Evolutionary conservation across 441 rosid species (phyloP).

Genomic region (Gossypium schwendimanii): DNA sequence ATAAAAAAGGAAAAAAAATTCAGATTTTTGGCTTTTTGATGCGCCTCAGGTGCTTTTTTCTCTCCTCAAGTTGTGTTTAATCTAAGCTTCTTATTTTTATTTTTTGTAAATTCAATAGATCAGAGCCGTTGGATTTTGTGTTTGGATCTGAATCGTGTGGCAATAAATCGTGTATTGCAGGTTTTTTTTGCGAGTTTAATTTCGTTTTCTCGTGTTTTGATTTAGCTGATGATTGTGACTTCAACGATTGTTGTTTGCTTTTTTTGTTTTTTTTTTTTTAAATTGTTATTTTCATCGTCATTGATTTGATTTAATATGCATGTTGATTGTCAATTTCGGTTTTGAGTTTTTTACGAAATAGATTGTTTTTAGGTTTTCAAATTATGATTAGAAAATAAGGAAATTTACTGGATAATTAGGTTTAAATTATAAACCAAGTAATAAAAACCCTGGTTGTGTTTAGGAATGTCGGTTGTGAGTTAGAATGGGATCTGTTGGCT

Average conservation of each 20-base stretch:
- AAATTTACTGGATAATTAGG: not conserved
- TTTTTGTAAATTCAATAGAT: not conserved
- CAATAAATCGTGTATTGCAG: not conserved
- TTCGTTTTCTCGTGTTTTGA: not conserved
- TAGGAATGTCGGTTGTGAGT: not conserved
- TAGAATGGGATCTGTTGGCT: not conserved
- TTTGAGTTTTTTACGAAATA: not conserved
- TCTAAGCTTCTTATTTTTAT: not conserved
- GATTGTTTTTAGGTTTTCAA: not conserved
- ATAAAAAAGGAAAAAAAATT: not conserved
- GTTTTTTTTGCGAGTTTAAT: not conserved
- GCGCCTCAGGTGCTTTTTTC: constrained; percentile 15
- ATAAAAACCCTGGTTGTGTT: not conserved
- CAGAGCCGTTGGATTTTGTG: constrained; percentile 4
- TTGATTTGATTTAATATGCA: not conserved
- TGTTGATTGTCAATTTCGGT: not conserved
- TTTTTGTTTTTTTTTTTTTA: not conserved
- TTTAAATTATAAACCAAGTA: not conserved
- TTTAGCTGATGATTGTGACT: constrained; percentile 1
- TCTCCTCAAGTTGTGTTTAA: not conserved
- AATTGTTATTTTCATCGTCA: not conserved
- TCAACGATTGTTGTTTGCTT: not conserved
- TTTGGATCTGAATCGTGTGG: not conserved
- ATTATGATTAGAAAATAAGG: not conserved
- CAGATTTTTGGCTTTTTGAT: not conserved